phyloP scores from a whole-genome alignment of 352 stramenopile species.

The Elongisporangium prolatum region DNA sequence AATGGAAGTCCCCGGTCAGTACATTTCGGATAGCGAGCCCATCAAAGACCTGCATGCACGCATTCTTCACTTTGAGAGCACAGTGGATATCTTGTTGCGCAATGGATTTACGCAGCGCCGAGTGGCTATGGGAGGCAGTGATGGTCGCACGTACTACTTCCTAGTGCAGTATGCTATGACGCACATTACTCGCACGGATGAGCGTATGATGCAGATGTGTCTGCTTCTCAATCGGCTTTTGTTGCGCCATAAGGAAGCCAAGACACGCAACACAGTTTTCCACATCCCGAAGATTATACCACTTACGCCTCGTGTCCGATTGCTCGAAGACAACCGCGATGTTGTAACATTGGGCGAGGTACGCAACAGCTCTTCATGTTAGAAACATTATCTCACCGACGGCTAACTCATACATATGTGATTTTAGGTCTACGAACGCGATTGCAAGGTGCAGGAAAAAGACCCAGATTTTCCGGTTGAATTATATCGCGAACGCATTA shows the following conservation, averaged over 20 bases:
- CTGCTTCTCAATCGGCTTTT: conserved; percentile 85
- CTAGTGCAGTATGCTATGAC: conserved; percentile 92
- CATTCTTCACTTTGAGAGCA: conserved; percentile 87
- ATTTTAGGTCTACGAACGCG: conserved; percentile 66
- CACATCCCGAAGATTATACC: conserved; percentile 91
- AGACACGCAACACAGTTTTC: conserved; percentile 86
- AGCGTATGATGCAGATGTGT: conserved; percentile 94
- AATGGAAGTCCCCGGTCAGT: conserved; percentile 91
- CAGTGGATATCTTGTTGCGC: conserved; percentile 77
- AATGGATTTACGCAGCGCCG: conserved; percentile 91
- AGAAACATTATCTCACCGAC: background rate
- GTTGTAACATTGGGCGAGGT: conserved; percentile 83
- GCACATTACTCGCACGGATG: conserved; percentile 91
- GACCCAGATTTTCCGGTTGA: conserved; percentile 80
- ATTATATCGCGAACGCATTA: conserved; percentile 70
- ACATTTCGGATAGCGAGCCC: conserved; percentile 87
- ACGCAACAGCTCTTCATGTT: background rate
- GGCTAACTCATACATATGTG: background rate
- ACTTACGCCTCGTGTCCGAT: conserved; percentile 85
- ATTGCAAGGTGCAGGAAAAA: conserved; percentile 61
- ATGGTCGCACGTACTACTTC: conserved; percentile 89
- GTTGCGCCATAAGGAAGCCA: conserved; percentile 82
- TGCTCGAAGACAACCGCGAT: conserved; percentile 83
- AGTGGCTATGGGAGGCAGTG: conserved; percentile 85
- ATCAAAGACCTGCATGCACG: conserved; percentile 91